Base-by-base conservation (phyloP, 2,329 filamentous ascomycete genomes). In the Pleomassaria siparia region DNA sequence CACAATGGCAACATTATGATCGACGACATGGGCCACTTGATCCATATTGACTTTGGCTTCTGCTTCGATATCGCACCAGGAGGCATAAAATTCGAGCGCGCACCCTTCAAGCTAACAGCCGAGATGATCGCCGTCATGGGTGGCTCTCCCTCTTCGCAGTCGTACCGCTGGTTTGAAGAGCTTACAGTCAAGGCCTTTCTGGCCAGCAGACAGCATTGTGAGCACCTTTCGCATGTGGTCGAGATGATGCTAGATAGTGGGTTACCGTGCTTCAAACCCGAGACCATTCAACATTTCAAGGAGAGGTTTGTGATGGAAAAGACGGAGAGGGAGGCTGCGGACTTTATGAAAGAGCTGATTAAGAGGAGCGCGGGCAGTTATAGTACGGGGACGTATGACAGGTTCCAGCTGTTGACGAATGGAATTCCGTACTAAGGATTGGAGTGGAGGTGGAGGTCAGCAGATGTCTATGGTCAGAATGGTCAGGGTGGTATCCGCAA, bases 1-100 rank as follows among this genome's bases (percentile, higher is more conserved):
- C 94, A 99, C 76, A 99, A 99, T 71, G 94, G 94, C 53, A 99
- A 99, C 77, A 99, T 99, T 77, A 99, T 99, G 95, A 86, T 99
- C 54, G 92, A 99, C 70, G 92, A 96, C 64, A 89, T 88, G 0
- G 94, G 95, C 3, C 94, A 99, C 73, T 96, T 99, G 63, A 82
- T 99, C 44, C 94, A 99, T 76, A 97, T 99, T 59, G 94, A 99
- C 71, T 99, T 99, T 66, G 94, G 94, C 9, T 99, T 99, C 81
- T 97, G 92, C 75, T 99, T 99, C 74, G 95, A 99, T 66, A 97
- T 99, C 60, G 94, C 91, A 1, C 94, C 94, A 0, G 94, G 94
- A 40, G 94, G 95, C 50, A 91, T 99, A 64, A 92, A 91, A 60
- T 99, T 99, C 67, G 94, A 99, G 77, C 87, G 94, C 20, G 94